Base-by-base conservation (phyloP, 176 grass and related monocot genomes). In the Bromus sterilis region DNA sequence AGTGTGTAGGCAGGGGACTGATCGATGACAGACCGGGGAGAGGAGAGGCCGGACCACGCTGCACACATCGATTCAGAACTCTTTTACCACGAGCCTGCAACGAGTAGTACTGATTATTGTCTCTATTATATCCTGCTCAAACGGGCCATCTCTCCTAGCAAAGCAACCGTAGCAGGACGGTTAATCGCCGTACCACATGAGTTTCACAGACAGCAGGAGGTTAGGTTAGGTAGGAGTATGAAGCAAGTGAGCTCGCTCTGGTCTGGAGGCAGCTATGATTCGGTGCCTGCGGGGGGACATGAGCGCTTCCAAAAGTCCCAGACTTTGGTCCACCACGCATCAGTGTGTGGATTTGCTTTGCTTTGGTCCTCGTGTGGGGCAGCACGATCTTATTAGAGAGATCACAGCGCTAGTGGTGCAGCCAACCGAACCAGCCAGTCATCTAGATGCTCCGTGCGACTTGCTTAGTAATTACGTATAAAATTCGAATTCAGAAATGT, bases 261-360 rank as follows among this genome's bases (percentile, higher is more conserved):
- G n/a, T n/a, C n/a, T n/a, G n/a, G n/a, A n/a, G 9, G 36, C 74
- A 44, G 77, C 36, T 7, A 76, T 86, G 39, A 55, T 37, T 76
- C 49, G 61, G 59, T 67, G 69, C 77, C 18, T 87, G 63, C 36
- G 48, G 48, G 79, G 48, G 30, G 42, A 11, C 61, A 73, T 25
- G 56, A 78, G 13, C n/a, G 32, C 55, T 66, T 73, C 33, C 36
- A 67, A 89, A 85, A 31, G 71, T 83, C 60, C 60, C 4, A 61
- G 34, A 2, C 33, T 28, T 11, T 58, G 66, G 86, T 66, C 74
- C 80, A 78, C 86, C 36, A 41, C 75, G 28, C 42, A 69, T 51
- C 69, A 53, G 44, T 65, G 56, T 18, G 53, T 66, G 32, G 59
- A 2, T 75, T 75, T 30, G 69, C 44, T 86, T 68, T 48, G 41